Evolutionary conservation across 2,329 filamentous ascomycete genomes (phyloP).

Genomic region (Trichoderma sp.): DNA sequence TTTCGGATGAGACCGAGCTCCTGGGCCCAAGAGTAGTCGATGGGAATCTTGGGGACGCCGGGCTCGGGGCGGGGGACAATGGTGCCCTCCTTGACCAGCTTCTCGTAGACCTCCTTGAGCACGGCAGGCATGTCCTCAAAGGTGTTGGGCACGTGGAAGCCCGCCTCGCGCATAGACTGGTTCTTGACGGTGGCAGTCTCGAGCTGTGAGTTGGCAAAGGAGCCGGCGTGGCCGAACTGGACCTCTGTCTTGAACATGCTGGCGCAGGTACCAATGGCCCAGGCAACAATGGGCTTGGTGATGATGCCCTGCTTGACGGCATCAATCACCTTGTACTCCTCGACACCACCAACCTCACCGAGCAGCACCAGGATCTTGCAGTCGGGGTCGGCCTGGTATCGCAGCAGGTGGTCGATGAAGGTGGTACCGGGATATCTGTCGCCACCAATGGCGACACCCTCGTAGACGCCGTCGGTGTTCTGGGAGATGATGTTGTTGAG

Average conservation of each 20-base stretch:
- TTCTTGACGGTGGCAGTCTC: constrained; percentile 98
- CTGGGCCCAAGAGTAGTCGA: constrained; percentile 99
- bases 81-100: constrained; percentile 79
- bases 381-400: constrained; percentile 93
- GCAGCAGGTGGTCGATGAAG: constrained; percentile 97
- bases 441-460: constrained; percentile 99
- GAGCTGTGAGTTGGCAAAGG: constrained; percentile 98
- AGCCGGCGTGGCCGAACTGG: constrained; percentile 97
- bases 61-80: constrained; percentile 88
- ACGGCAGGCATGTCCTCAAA: constrained; percentile 89
- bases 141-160: constrained; percentile 90
- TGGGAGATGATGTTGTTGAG: constrained; percentile 99
- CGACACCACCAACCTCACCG: constrained; percentile 98
- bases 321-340: constrained; percentile 99
- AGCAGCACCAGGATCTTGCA: constrained; percentile 97
- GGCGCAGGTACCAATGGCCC: constrained; percentile 98
- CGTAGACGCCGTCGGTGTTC: constrained; percentile 96
- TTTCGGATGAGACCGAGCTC: constrained; percentile 99
- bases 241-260: constrained; percentile 99
- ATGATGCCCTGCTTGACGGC: constrained; percentile 92
- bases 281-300: constrained; percentile 98
- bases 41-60: constrained; percentile 95
- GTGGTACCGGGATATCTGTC: constrained; percentile 98
- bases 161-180: constrained; percentile 92
- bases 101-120: constrained; percentile 82